Evolutionary conservation across 2,329 filamentous ascomycete genomes (phyloP).

Genomic region (Sarocladium strictum): DNA sequence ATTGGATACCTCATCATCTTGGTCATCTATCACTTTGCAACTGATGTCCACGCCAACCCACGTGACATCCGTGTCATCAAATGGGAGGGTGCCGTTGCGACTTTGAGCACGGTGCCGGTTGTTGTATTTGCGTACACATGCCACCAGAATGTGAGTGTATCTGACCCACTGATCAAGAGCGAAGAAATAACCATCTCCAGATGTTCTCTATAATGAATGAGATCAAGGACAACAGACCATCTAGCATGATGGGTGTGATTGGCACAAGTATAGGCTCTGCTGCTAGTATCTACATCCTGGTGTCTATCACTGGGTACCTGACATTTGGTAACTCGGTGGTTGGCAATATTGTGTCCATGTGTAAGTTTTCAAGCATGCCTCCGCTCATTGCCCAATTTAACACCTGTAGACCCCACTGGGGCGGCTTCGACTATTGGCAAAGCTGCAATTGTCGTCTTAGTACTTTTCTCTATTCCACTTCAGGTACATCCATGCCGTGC

Average conservation of each 20-base stretch:
- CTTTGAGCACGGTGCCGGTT: slow-evolving; percentile 82
- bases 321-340: slow-evolving; percentile 87
- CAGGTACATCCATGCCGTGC: slow-evolving; percentile 95
- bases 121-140: slow-evolving; percentile 99
- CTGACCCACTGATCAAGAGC: background rate
- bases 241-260: slow-evolving; percentile 70
- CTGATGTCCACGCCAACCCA: slow-evolving; percentile 68
- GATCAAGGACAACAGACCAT: slow-evolving; percentile 75
- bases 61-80: slow-evolving; percentile 69
- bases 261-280: slow-evolving; percentile 80
- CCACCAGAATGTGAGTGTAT: slow-evolving; percentile 76
- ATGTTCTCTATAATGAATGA: slow-evolving; percentile 99
- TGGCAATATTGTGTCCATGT: slow-evolving; percentile 94
- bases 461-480: slow-evolving; percentile 93
- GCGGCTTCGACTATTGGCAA: slow-evolving; percentile 86
- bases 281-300: slow-evolving; percentile 80
- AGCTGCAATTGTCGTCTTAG: slow-evolving; percentile 89
- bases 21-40: slow-evolving; percentile 86
- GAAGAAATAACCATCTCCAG: slow-evolving; percentile 39
- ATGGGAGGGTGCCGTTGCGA: slow-evolving; percentile 73
- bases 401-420: slow-evolving; percentile 29
- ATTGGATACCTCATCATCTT: slow-evolving; percentile 92
- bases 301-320: slow-evolving; percentile 91
- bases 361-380: slow-evolving; percentile 40
- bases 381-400: background rate